A percentile compares a stretch with the other conserved stretches of the same genome.
Conservation (phyloP, 495 filamentous ascomycete species). For the Parathielavia appendiculata region DNA sequence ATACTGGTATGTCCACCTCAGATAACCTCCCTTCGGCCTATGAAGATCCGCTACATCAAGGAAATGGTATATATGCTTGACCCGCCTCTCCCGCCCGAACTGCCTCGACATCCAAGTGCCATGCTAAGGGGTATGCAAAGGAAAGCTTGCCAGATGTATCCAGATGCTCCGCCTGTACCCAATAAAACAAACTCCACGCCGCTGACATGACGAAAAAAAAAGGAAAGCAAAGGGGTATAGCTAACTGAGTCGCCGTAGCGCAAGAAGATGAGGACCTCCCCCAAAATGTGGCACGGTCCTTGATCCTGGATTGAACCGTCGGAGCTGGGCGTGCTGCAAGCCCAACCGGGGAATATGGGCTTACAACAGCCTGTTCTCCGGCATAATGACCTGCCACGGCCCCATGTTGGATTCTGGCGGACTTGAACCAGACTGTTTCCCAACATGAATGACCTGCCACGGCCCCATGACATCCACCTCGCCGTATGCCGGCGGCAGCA, state of each 20-base stretch:
- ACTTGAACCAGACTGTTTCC: constrained; percentile 32
- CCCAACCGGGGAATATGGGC: neutral
- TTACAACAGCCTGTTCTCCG: constrained; percentile 34
- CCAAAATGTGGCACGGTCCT: neutral
- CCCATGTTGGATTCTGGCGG: constrained; percentile 31
- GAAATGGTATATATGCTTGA: constrained; percentile 18
- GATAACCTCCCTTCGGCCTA: neutral
- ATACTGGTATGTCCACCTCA: constrained; percentile 5
- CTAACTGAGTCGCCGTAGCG: neutral
- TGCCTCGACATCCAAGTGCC: constrained; percentile 4
- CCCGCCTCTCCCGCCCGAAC: constrained; percentile 1
- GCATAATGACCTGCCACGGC: constrained; percentile 34
- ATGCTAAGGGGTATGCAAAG: constrained; percentile 15
- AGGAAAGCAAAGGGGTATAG: constrained; percentile 10
- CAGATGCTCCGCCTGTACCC: constrained; percentile 12
- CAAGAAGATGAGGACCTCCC: neutral
- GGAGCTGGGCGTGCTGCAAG: no score
- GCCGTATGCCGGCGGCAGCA: constrained; percentile 39
- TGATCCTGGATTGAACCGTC: neutral
- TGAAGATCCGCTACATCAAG: neutral
- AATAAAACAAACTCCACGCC: constrained; percentile 7
- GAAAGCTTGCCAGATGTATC: constrained; percentile 10
- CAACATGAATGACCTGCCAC: constrained; percentile 32
- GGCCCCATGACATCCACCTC: constrained; percentile 35
- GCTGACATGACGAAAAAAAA: constrained; percentile 10